phyloP scores from a whole-genome alignment of 345 rosid genomes.

The Laguncularia racemosa region DNA sequence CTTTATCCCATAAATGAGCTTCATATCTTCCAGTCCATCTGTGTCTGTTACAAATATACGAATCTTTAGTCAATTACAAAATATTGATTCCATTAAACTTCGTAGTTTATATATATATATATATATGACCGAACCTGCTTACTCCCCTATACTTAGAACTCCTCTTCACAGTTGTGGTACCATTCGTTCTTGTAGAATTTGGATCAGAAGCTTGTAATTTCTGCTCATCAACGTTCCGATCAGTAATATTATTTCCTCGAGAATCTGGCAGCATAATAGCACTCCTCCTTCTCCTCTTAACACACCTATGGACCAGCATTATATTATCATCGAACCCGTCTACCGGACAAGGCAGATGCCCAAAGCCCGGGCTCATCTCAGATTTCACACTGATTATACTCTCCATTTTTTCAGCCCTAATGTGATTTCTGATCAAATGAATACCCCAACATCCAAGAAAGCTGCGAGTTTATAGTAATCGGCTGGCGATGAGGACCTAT shows the following conservation, averaged over 20 bases:
- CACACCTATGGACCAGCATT: background rate
- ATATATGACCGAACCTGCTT: slow-evolving; percentile 30
- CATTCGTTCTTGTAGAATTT: too few species aligned
- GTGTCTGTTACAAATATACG: slow-evolving; percentile 24
- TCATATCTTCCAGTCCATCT: slow-evolving; percentile 64
- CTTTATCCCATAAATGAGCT: slow-evolving; percentile 72
- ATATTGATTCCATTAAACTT: background rate
- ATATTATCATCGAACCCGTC: background rate
- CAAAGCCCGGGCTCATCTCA: slow-evolving; percentile 8
- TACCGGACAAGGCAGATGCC: background rate
- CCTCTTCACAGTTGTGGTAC: slow-evolving; percentile 47
- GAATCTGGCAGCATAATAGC: background rate
- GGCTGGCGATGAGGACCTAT: too few species aligned
- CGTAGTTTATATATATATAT: background rate
- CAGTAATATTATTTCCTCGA: background rate
- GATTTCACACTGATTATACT: slow-evolving; percentile 8
- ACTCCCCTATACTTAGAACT: slow-evolving; percentile 69
- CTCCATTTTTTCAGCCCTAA: too few species aligned
- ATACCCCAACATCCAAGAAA: too few species aligned
- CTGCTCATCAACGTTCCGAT: background rate
- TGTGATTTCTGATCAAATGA: too few species aligned
- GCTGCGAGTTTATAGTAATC: too few species aligned
- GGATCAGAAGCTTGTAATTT: background rate
- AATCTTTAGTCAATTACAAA: too few species aligned
- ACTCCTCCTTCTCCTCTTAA: slow-evolving; percentile 29